Base-by-base conservation (phyloP, 1,139 yeast species). In the Sugiyamaella paludigena region DNA sequence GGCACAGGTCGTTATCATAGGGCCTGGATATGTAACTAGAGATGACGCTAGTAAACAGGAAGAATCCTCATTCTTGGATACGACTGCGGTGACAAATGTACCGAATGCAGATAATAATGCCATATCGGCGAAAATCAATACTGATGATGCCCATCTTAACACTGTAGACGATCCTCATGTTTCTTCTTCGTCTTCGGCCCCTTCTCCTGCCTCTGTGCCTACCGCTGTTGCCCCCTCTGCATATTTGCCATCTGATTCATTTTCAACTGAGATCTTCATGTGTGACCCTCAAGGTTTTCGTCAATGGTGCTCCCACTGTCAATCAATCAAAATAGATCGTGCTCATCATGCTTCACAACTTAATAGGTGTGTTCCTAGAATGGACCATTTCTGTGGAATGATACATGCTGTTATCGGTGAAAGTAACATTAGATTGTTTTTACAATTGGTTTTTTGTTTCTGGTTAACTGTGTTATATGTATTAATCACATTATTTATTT, bases 371-470 rank as follows among this genome's bases (percentile, higher is more conserved):
- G 76, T 87, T 1, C 72, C 92, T 4, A 59, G 60, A 36, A 71
- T 72, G 74, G 76, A 72, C 68, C 98, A 92, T 63, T 95, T 87
- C 68, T 92, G 98, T 64, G 95, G 95, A 0, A 91, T 97, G 97
- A 84, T 92, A 56, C 82, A 92, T 8, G 74, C 79, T 4, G 87
- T 96, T 57, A 80, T 92, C 53, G 98, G 98, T 0, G 84, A 76
- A 64, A 72, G 72, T 37, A 91, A 91, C 65, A 84, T 84, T 60
- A 84, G 87, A 66, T 78, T 74, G 61, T 91, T 88, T 62, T 62
- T 88, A 10, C 96, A 88, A 64, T 83, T 84, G 62, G 67, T 88
- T 39, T 45, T 76, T 4, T 81, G 83, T 58, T 69, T 80, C 1
- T 65, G 79, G 1, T 12, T 76, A 0, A 79, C 77, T 49, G 65